Evolutionary conservation across 176 grass and related monocot species (phyloP).

Genomic region (Neostapfia colusana): DNA sequence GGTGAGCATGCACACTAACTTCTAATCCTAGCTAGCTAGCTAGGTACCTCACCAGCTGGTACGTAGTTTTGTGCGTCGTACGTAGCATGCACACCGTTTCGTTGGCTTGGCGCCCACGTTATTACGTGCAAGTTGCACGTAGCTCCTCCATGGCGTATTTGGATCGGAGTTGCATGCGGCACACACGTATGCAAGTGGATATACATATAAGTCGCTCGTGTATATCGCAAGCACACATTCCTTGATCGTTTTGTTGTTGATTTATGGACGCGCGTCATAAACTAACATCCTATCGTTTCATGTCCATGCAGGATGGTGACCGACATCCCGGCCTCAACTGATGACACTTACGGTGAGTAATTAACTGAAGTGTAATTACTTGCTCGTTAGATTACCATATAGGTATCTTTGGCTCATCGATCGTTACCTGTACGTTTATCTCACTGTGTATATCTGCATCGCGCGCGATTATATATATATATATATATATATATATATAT

Average conservation of each 20-base stretch:
- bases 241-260: neutral
- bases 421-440: no score
- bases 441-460: no score
- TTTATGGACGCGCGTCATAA: neutral
- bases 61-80: no score
- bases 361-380: no score
- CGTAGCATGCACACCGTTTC: neutral
- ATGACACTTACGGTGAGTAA: constrained; percentile 61
- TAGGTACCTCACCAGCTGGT: neutral
- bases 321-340: constrained; percentile 82
- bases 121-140: neutral
- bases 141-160: neutral
- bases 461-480: no score
- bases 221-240: neutral
- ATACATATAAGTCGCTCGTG: neutral
- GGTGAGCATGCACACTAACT: constrained; percentile 41
- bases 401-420: no score
- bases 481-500: no score
- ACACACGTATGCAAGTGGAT: neutral
- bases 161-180: neutral
- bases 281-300: neutral
- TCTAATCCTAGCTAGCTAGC: neutral
- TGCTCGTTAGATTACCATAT: no score
- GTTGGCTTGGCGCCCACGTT: constrained; percentile 1
- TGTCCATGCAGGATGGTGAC: constrained; percentile 77